Evolutionary conservation across 2,329 filamentous ascomycete genomes (phyloP).

Genomic region (Lojkania enalia): DNA sequence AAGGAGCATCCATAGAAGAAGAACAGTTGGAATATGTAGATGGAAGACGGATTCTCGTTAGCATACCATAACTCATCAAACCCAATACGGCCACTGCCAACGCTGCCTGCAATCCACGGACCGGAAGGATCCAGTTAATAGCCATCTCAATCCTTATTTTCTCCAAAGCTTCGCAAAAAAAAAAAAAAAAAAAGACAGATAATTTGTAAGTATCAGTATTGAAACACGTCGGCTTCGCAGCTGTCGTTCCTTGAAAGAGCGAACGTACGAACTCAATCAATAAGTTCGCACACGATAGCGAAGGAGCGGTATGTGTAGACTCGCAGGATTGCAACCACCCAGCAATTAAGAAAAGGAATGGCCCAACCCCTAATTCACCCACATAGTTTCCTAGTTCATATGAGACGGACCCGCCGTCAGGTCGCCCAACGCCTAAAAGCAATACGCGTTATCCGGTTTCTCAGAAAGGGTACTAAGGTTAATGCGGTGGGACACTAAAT

Average conservation of each 20-base stretch:
- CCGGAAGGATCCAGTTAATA: constrained; percentile 60
- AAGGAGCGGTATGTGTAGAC: neutral
- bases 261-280: constrained; percentile 20
- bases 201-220: neutral
- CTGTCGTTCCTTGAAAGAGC: constrained; percentile 4
- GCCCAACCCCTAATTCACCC: neutral
- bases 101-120: constrained; percentile 68
- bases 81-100: constrained; percentile 76
- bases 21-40: too few relatives aligned
- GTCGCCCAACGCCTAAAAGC: constrained; percentile 2
- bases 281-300: constrained; percentile 10
- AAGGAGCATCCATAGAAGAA: too few relatives aligned
- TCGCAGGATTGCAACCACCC: neutral
- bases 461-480: neutral
- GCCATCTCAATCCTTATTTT: constrained; percentile 47
- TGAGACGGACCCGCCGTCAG: constrained; percentile 9
- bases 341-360: neutral
- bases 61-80: constrained; percentile 71
- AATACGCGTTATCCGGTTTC: constrained; percentile 2
- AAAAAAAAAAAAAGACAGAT: too few relatives aligned
- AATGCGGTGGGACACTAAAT: constrained; percentile 7
- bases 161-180: neutral
- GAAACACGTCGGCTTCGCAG: neutral
- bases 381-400: too few relatives aligned
- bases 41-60: too few relatives aligned